Base-by-base conservation (phyloP, 2,329 filamentous ascomycete species). In the Colletotrichum filicis region DNA sequence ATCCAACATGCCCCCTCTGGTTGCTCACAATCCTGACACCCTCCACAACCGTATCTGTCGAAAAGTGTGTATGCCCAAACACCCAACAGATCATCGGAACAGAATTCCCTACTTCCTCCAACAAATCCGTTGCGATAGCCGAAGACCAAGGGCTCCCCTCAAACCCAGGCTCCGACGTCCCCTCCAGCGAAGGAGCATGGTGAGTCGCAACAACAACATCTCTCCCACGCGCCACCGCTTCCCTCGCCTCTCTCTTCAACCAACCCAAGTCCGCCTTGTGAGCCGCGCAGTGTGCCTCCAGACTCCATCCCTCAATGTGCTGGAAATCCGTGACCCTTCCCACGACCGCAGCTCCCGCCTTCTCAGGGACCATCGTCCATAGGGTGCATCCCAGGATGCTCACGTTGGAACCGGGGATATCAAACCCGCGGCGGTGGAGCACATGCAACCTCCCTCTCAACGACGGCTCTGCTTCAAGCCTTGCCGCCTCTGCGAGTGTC, bases 371-470 rank as follows among this genome's bases (percentile, higher is more conserved):
- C 0, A 79, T 75, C 1, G 88, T 90, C 87, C 89, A 91, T 0
- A 92, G 81, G 1, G 89, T 90, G 74, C 88, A 91, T 6, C 90
- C 90, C 1, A 92, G 78, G 3, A 92, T 79, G 3, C 85, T 88
- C n/a, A 90, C 65, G 28, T 77, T 77, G 0, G 85, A 84, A 1
- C 79, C 79, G 1, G 81, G 78, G 22, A 84, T 75, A 59, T 87
- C 84, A 74, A 82, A 85, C 7, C 83, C 76, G 22, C 79, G 79
- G 22, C 82, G 81, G 74, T 90, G 79, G 49, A 90, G 76, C 4
- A 90, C 75, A 4, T 84, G 78, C 12, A 89, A 65, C 42, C 80
- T 83, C 0, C 81, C 82, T 0, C 66, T 67, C 14, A 89, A 76
- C 0, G 60, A 65, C 0, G 82, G 79, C 66, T 89, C 86, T 3